Base-by-base conservation (phyloP, 2,329 filamentous ascomycete species). In the Scopulariopsis brevicaulis region DNA sequence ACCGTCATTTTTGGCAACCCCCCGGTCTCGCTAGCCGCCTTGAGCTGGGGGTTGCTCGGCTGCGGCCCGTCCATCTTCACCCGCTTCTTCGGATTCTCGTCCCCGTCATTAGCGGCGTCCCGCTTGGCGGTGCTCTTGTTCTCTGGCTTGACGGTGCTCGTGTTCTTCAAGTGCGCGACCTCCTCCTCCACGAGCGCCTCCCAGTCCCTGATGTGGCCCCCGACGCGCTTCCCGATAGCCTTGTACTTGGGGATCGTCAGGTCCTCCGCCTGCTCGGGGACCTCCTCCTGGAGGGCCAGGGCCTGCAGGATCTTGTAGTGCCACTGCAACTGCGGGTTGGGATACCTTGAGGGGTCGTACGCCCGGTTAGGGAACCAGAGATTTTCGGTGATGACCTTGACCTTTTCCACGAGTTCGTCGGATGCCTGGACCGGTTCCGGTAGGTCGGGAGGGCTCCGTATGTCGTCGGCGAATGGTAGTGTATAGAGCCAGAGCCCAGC, bases 241-340 rank as follows among this genome's bases (percentile, higher is more conserved):
- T 82, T 86, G 71, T 86, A 91, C 65, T 88, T 90, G 1, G 94
- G 94, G 15, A 89, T 69, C 0, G 94, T 97, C 62, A 87, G 85
- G 67, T 99, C 94, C 15, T 82, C 77, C 1, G 73, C 72, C 55
- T 86, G 81, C 22, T 88, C 86, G 0, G 92, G 92, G 1, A 96
- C 74, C 63, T 96, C 92, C 68, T 99, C 94, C 40, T 96, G 92
- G 1, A 99, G 77, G 0, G 94, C 94, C 59, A 96, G 79, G 7
- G 89, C 87, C 71, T 99, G 94, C 0, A 99, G 75, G 53, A 99
- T 96, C 61, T 84, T 86, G 76, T 97, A 99, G 73, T 97, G 94
- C 92, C 93, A 99, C 72, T 99, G 94, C 25, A 99, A 77, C 10
- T 89, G 82, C 11, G 92, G 91, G 61, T 99, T 99, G 0, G 94